Evolutionary conservation across 768 basidiomycete species (phyloP), one percentile per base, ranked within the genome.

Genomic region (Lepiota venenata): DNA sequence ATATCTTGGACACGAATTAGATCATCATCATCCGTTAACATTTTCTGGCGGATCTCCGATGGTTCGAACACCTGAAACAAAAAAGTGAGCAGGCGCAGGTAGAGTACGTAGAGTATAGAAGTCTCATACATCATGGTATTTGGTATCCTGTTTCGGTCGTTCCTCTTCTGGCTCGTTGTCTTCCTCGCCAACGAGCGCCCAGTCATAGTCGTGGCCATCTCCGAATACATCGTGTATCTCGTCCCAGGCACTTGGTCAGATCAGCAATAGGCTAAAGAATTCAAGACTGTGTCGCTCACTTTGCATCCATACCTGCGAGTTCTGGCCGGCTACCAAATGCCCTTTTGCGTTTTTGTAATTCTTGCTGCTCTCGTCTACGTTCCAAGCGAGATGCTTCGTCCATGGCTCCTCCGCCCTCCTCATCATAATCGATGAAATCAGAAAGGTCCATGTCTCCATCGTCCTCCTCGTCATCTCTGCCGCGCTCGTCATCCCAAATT

Each of bases 201-300:
- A 95, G 61, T 93, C 93, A 66, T 96, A 99, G 60, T 98, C 95
- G 62, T 88, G 86, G 6, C 97, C 97, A 59, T 95, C 91, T 32
- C 97, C 97, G 60, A 99, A 99, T 1, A 98, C 92, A 55, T 93
- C 95, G 57, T 90, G 87, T 22, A 98, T 89, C 71, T 98, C 97
- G 44, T 91, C 88, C 93, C 93, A 97, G 22, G 93, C 88, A 63
- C 93, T 96, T n/a, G 32, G 60, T 53, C 60, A 63, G 56, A 52
- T 56, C 29, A 42, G 49, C 15, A 25, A 51, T 48, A 42, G 36
- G 22, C 36, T n/a, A 39, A 40, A 16, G 46, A 42, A 32, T 9
- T n/a, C 32, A 55, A 27, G 15, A 43, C 40, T 38, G 38, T 20
- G 47, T 46, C 37, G 79, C 90, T 71, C 66, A 91, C 93, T 79